These are phyloP conservation scores for Acacia crassicarpa DNA, from an alignment of 306 rosid species.

Conservation along the genomic window DNA sequence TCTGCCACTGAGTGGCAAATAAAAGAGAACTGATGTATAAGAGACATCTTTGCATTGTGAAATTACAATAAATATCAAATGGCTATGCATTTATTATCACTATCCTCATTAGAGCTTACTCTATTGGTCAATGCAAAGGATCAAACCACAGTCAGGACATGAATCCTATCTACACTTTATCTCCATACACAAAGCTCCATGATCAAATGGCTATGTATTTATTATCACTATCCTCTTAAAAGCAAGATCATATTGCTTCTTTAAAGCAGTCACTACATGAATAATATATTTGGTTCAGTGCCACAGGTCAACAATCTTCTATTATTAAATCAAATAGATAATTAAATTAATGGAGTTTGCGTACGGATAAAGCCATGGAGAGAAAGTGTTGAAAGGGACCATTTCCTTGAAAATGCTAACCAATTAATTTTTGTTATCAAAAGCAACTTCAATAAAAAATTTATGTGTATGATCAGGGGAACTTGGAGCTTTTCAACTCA, in stretches of 20 bases:
- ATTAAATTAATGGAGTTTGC: background rate
- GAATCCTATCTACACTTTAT: background rate
- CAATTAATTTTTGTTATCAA: background rate
- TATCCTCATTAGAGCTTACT: slow-evolving; percentile 3
- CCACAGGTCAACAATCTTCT: background rate
- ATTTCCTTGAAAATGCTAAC: background rate
- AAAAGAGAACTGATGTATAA: background rate
- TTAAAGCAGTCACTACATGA: background rate
- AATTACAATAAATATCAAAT: slow-evolving; percentile 12
- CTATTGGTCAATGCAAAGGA: background rate
- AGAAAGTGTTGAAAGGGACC: background rate
- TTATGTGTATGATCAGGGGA: background rate
- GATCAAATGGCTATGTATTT: background rate
- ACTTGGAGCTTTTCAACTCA: background rate
- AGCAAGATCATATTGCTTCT: background rate
- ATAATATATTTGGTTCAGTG: background rate
- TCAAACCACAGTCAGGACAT: background rate
- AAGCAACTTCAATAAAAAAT: background rate
- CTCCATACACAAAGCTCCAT: background rate
- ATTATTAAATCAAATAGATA: background rate
- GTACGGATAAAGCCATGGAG: background rate
- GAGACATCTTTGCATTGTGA: background rate
- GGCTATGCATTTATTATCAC: too few species aligned
- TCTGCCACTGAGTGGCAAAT: slow-evolving; percentile 18
- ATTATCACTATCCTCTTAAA: background rate